These are phyloP conservation scores for Rhizopogon rudus DNA, from an alignment of 768 basidiomycete genomes.

Conservation along the genomic window DNA sequence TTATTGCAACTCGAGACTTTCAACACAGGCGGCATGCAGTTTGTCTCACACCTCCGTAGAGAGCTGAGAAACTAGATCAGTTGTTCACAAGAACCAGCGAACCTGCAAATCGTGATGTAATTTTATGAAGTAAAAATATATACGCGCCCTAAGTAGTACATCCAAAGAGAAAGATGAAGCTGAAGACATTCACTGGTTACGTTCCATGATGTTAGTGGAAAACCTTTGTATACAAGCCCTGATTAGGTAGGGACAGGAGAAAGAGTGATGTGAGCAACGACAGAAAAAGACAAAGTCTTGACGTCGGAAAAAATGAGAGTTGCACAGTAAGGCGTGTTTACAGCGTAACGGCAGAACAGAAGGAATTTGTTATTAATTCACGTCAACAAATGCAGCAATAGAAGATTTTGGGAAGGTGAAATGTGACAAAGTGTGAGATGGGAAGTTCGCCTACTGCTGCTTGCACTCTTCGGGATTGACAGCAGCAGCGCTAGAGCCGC, in stretches of 20 bases:
- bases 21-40: too few relatives aligned
- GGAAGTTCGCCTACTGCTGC: slow-evolving; percentile 58
- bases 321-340: not conserved
- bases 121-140: not conserved
- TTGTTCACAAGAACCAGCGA: not conserved
- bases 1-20: too few relatives aligned
- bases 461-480: slow-evolving; percentile 81
- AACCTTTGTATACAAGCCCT: not conserved
- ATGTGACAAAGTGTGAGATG: not conserved
- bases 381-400: slow-evolving; percentile 1
- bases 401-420: not conserved
- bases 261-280: not conserved
- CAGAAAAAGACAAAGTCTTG: not conserved
- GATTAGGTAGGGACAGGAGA: not conserved
- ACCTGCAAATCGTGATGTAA: not conserved
- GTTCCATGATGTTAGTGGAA: not conserved
- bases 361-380: not conserved
- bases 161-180: not conserved
- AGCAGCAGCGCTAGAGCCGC: slow-evolving; percentile 34
- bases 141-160: not conserved
- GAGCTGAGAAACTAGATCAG: too few relatives aligned
- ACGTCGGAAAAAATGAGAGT: not conserved
- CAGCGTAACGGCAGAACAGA: not conserved
- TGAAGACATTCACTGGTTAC: not conserved
- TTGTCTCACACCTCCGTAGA: too few relatives aligned